Base-by-base conservation (phyloP, 2,329 filamentous ascomycete genomes). In the Pseudogymnoascus sp. region DNA sequence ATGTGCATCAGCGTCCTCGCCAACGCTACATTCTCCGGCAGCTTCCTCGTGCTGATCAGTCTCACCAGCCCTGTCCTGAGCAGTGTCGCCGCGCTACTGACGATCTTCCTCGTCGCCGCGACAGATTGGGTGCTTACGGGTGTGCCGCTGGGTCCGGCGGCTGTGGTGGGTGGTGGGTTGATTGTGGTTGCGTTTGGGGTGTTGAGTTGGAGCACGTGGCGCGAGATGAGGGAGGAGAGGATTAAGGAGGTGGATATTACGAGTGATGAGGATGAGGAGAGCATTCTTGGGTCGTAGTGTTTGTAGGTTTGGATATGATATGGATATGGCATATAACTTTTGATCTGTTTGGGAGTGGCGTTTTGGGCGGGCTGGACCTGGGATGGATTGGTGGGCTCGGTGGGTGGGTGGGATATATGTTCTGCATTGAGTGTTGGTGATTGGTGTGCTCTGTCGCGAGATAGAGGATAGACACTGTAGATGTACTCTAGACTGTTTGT, bases 61-160 rank as follows among this genome's bases (percentile, higher is more conserved):
- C 82, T 99, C 29, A 99, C 95, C 0, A 93, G 89, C 16, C 95
- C 95, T 0, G 95, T 99, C 2, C 81, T 99, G 4, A 93, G 89
- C 64, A 96, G 90, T 16, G 95, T 99, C 10, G 95, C 95, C 0
- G 91, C 93, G 2, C 83, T 99, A 31, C 81, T 99, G 57, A 99
- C 95, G 21, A 99, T 99, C 68, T 97, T 99, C 80, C 85, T 97
- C 66, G 95, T 99, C 5, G 95, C 93, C 0, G 79, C 97, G 31
- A 90, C 90, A 63, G 95, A 99, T 76, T 96, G 95, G 86, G 73
- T 93, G 64, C 80, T 93, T 47, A 96, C 91, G 0, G 91, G 93
- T 60, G 82, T 88, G 69, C 85, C 89, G 0, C 79, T 96, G 18
- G 89, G 87, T 61, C 77, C 81, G 3, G 89, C 92, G 0, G 90